phyloP scores from a whole-genome alignment of 2,329 filamentous ascomycete genomes.

The Xylariaceae sp. region DNA sequence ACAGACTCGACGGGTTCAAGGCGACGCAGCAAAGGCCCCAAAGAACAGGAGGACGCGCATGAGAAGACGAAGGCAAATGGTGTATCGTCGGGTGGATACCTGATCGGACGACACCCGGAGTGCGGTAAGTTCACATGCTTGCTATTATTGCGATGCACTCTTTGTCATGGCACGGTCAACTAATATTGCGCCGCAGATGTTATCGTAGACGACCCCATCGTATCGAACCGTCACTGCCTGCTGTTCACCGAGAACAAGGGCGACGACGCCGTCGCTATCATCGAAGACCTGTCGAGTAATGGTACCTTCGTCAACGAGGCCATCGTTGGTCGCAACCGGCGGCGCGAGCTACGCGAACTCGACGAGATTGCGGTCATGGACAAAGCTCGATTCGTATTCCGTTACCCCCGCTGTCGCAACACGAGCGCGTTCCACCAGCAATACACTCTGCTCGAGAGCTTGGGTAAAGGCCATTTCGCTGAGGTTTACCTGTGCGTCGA shows the following conservation, averaged over 20 bases:
- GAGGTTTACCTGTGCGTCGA: conserved; percentile 90
- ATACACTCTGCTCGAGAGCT: conserved; percentile 75
- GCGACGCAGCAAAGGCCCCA: conserved; percentile 39
- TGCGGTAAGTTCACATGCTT: conserved; percentile 60
- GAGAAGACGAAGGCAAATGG: conserved; percentile 57
- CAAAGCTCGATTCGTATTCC: conserved; percentile 82
- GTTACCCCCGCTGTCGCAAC: conserved; percentile 71
- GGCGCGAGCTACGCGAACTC: conserved; percentile 78
- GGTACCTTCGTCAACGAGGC: conserved; percentile 95
- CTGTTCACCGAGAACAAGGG: conserved; percentile 59
- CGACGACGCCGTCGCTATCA: conserved; percentile 60
- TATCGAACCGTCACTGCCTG: conserved; percentile 81
- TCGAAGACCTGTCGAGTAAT: conserved; percentile 93
- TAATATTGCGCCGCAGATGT: conserved; percentile 48
- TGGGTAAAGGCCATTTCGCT: conserved; percentile 93
- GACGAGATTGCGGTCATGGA: conserved; percentile 87
- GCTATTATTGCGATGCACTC: not conserved
- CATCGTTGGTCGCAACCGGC: conserved; percentile 84
- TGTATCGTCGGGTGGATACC: conserved; percentile 71
- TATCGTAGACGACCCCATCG: conserved; percentile 67
- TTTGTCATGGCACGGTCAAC: not conserved
- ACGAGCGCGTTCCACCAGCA: conserved; percentile 79
- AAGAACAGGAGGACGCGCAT: conserved; percentile 55
- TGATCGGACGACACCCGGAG: conserved; percentile 89
- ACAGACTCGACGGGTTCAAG: conserved; percentile 37